These are phyloP conservation scores for Saccharomyces hybrid DNA, from an alignment of 1,139 yeast genomes.

Conservation along the genomic window DNA sequence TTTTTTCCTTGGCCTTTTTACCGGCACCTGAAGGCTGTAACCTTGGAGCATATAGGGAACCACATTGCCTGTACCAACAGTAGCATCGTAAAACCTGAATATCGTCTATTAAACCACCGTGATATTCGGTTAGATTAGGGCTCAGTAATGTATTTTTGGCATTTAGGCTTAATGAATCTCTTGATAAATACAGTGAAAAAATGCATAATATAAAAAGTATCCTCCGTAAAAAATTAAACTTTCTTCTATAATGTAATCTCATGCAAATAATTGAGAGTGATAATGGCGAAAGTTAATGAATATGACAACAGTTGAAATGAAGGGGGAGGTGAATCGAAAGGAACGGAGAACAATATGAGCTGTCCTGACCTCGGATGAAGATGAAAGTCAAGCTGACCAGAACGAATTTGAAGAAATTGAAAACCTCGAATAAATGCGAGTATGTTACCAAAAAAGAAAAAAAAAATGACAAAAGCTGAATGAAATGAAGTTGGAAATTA, in stretches of 20 bases:
- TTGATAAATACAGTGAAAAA: constrained; percentile 5
- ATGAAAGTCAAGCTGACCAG: neutral
- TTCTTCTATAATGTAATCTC: constrained; percentile 10
- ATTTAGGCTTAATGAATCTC: neutral
- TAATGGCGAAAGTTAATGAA: neutral
- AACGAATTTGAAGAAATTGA: neutral
- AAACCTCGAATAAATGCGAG: neutral
- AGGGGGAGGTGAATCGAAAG: neutral
- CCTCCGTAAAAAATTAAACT: constrained; percentile 6
- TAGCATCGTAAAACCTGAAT: constrained; percentile 13
- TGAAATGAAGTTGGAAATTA: neutral
- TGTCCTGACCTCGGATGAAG: neutral
- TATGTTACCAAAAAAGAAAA: neutral
- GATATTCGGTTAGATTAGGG: constrained; percentile 4
- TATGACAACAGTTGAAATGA: neutral
- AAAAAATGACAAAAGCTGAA: neutral
- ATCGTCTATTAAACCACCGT: constrained; percentile 14
- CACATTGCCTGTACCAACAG: constrained; percentile 14
- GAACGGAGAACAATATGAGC: neutral
- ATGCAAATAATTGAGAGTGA: constrained; percentile 2
- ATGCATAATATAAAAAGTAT: constrained; percentile 5
- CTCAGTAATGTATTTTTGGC: neutral
- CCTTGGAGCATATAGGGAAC: constrained; percentile 6
- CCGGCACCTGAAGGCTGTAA: neutral
- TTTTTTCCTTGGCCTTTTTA: neutral